phyloP scores from a whole-genome alignment of 2,329 filamentous ascomycete genomes.

The Lachnum nothofagi region DNA sequence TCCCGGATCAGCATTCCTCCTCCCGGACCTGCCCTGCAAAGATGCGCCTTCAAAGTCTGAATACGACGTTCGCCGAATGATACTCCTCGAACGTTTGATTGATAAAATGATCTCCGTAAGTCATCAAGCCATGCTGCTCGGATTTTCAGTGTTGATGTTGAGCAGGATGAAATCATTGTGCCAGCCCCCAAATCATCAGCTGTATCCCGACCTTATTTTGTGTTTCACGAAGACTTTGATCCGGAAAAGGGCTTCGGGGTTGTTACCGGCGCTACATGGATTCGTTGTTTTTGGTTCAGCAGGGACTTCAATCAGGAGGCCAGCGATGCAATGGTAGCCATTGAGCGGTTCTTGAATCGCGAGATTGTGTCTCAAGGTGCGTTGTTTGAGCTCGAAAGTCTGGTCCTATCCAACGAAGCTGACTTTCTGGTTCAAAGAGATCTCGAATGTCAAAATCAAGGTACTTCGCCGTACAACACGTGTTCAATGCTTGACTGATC shows the following conservation, averaged over 20 bases:
- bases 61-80: neutral
- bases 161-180: neutral
- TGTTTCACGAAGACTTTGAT: slow-evolving; percentile 1
- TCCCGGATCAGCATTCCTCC: neutral
- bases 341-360: slow-evolving; percentile 2
- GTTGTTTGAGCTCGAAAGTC: neutral
- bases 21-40: neutral
- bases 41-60: neutral
- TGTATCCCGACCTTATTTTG: neutral
- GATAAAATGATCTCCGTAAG: slow-evolving; percentile 2
- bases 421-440: neutral
- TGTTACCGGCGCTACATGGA: neutral
- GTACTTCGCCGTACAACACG: neutral
- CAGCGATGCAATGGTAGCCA: neutral
- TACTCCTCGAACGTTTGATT: neutral
- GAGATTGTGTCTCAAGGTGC: slow-evolving; percentile 5
- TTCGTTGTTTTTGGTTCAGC: neutral
- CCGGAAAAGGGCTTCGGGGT: neutral
- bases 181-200: neutral
- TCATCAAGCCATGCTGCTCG: neutral
- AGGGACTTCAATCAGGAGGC: neutral
- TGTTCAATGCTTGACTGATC: neutral
- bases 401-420: neutral
- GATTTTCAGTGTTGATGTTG: neutral
- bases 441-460: neutral